Evolutionary conservation across 2,329 filamentous ascomycete species (phyloP).

Genomic region (Phialocephala sp.): DNA sequence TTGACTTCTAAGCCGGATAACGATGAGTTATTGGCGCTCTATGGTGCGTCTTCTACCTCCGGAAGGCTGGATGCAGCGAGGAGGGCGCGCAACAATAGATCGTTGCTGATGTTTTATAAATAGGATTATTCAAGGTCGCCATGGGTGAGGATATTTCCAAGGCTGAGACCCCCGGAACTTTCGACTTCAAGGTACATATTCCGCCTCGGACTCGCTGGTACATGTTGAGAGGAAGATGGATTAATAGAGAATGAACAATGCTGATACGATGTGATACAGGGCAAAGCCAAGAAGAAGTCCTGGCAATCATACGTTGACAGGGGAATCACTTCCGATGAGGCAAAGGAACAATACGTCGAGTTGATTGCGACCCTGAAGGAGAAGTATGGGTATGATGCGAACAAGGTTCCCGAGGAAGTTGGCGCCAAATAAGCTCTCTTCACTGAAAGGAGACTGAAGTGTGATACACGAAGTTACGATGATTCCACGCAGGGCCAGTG

Average conservation of each 20-base stretch:
- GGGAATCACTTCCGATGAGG: slow-evolving; percentile 63
- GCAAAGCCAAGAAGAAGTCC: slow-evolving; percentile 79
- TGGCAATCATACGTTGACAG: slow-evolving; percentile 76
- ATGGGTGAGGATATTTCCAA: slow-evolving; percentile 60
- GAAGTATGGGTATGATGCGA: slow-evolving; percentile 69
- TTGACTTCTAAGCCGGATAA: slow-evolving; percentile 67
- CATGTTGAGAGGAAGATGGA: background rate
- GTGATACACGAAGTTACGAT: background rate
- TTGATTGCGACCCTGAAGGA: slow-evolving; percentile 74
- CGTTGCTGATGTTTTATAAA: too few relatives aligned
- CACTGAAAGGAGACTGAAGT: slow-evolving; percentile 1
- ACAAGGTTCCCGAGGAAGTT: slow-evolving; percentile 67
- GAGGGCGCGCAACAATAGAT: background rate
- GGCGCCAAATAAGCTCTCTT: slow-evolving; percentile 28
- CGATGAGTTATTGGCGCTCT: slow-evolving; percentile 63
- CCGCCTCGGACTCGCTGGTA: background rate
- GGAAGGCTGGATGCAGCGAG: background rate
- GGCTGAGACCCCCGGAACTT: slow-evolving; percentile 68
- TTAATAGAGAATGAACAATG: background rate
- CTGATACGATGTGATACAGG: slow-evolving; percentile 46
- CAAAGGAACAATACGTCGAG: slow-evolving; percentile 78
- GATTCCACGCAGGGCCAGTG: background rate
- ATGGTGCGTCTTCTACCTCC: slow-evolving; percentile 29
- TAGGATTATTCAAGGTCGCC: slow-evolving; percentile 64
- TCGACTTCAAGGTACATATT: slow-evolving; percentile 65